Evolutionary conservation across 352 stramenopile genomes (phyloP).

Genomic region (Globisporangium heterothallicum): DNA sequence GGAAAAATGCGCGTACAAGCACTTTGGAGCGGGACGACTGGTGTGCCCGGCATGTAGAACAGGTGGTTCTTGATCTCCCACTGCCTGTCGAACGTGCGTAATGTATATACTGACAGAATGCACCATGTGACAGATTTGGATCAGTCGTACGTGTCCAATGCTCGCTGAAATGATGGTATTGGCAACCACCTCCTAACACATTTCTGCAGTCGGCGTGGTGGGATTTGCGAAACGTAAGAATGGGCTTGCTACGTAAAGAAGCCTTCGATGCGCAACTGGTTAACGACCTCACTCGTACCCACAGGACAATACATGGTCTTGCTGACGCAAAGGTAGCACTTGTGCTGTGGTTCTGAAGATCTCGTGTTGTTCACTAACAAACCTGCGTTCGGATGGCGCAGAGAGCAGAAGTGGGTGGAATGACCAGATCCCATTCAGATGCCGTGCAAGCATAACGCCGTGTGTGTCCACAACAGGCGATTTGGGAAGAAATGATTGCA

Average conservation of each 20-base stretch:
- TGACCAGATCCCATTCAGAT: neutral
- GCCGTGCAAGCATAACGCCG: neutral
- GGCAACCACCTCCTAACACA: neutral
- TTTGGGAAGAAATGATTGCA: slow-evolving; percentile 88
- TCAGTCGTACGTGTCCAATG: slow-evolving; percentile 30
- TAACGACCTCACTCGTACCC: neutral
- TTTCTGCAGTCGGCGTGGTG: slow-evolving; percentile 23
- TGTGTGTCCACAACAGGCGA: slow-evolving; percentile 33
- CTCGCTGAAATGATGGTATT: neutral
- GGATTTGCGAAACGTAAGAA: slow-evolving; percentile 66
- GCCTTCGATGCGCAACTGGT: neutral
- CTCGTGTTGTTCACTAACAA: neutral
- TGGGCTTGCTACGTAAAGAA: neutral
- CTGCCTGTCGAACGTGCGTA: neutral
- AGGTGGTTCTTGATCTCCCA: too few species aligned
- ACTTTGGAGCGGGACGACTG: slow-evolving; percentile 59
- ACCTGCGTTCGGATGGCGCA: neutral
- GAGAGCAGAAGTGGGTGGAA: slow-evolving; percentile 3
- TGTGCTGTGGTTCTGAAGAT: neutral
- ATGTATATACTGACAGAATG: neutral
- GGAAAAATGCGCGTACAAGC: slow-evolving; percentile 85
- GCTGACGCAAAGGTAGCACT: slow-evolving; percentile 46
- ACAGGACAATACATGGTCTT: slow-evolving; percentile 63
- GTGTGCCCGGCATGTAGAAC: slow-evolving; percentile 54
- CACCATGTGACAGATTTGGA: slow-evolving; percentile 32